Conservation (phyloP, 257 asterid genomes). For the Solanum acaule region DNA sequence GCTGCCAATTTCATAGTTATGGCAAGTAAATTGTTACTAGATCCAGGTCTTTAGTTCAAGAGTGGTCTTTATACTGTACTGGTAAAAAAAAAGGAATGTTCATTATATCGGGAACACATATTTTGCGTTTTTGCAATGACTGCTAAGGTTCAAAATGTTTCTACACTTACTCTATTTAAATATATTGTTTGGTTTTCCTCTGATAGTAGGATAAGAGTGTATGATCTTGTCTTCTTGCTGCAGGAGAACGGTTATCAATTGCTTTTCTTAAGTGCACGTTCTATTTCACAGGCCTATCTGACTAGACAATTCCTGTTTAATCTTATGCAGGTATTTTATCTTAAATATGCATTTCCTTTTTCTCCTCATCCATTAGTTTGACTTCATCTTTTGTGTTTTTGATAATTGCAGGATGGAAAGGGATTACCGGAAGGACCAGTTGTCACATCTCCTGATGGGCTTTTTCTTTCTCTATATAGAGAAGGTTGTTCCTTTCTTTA, state of each 20-base stretch:
- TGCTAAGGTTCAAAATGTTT: background rate
- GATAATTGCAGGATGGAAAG: conserved; percentile 51
- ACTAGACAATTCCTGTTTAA: conserved; percentile 61
- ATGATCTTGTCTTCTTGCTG: conserved; percentile 12
- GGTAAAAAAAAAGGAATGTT: background rate
- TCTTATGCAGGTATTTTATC: conserved; percentile 50
- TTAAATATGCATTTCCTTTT: background rate
- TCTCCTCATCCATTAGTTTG: background rate
- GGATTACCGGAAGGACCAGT: conserved; percentile 80
- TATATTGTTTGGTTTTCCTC: background rate
- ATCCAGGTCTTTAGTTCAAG: background rate
- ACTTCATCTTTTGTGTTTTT: background rate
- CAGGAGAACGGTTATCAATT: conserved; percentile 81
- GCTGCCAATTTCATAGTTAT: background rate
- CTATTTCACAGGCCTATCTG: conserved; percentile 63
- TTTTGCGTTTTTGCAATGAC: background rate
- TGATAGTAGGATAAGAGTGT: background rate
- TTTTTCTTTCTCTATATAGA: conserved; percentile 69
- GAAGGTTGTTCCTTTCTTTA: conserved; percentile 41
- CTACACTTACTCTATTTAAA: background rate
- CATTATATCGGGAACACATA: background rate
- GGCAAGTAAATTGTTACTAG: background rate
- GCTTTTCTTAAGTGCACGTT: conserved; percentile 73
- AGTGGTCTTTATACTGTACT: background rate
- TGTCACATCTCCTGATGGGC: conserved; percentile 75